Percentiles rank a stretch among this genome's conserved stretches.
Evolutionary conservation across 306 rosid genomes (phyloP).

Genomic region (Rosa rugosa): DNA sequence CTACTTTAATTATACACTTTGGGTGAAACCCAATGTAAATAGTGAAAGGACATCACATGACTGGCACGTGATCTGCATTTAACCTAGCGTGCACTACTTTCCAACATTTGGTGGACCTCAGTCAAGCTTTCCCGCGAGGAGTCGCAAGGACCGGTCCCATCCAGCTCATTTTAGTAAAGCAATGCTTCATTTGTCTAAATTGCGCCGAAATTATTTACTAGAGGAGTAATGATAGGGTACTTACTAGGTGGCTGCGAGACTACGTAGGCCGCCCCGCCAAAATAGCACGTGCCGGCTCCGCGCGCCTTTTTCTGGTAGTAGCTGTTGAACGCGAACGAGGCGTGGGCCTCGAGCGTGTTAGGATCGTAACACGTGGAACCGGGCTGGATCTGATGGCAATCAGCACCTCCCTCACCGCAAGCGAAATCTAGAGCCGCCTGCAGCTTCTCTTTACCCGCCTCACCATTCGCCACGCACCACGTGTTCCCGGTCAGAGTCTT

Average conservation of each 20-base stretch:
- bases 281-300: constrained; percentile 75
- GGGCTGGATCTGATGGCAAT: constrained; percentile 73
- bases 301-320: constrained; percentile 83
- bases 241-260: constrained; percentile 93
- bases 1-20: not conserved
- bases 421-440: constrained; percentile 82
- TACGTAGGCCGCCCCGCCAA: constrained; percentile 88
- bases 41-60: constrained; percentile 23
- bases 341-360: constrained; percentile 68
- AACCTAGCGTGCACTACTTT: constrained; percentile 24
- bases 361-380: constrained; percentile 85
- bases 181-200: not conserved
- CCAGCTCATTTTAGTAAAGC: constrained; percentile 25
- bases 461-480: constrained; percentile 94
- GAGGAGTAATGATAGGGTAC: constrained; percentile 29
- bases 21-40: not conserved
- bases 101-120: constrained; percentile 16
- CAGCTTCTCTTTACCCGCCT: constrained; percentile 56
- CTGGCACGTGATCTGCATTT: constrained; percentile 37
- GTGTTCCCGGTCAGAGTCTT: constrained; percentile 66
- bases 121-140: not conserved
- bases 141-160: not conserved
- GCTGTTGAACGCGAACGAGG: constrained; percentile 87
- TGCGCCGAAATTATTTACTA: not conserved
- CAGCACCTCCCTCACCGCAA: constrained; percentile 95